Conservation (phyloP, 768 basidiomycete species). For the Calvatia gigantea region DNA sequence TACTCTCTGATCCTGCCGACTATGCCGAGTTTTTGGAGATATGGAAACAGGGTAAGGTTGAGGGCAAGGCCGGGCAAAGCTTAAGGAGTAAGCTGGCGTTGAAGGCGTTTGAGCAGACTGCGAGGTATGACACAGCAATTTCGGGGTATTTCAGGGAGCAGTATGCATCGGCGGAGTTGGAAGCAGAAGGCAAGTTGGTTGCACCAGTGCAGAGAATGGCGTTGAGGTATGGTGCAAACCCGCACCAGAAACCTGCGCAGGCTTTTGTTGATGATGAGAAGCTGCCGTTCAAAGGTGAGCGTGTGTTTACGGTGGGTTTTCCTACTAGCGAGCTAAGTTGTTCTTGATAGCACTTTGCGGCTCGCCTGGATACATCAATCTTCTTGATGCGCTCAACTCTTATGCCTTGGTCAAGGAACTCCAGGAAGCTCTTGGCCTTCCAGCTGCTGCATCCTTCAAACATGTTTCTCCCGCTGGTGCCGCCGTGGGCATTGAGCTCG, state of each 20-base stretch:
- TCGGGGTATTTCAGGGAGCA: conserved; percentile 95
- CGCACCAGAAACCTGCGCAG: conserved; percentile 98
- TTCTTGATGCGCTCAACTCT: conserved; percentile 95
- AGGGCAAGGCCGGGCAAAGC: conserved; percentile 65
- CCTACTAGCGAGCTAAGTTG: conserved; percentile 1
- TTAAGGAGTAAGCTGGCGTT: conserved; percentile 80
- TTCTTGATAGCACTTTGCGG: conserved; percentile 73
- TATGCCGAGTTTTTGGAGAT: conserved; percentile 79
- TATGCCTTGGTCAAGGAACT: conserved; percentile 95
- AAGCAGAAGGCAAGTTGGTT: conserved; percentile 56
- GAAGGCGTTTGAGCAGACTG: conserved; percentile 97
- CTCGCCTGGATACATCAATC: conserved; percentile 97
- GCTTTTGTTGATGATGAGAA: conserved; percentile 87
- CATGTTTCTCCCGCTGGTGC: conserved; percentile 98
- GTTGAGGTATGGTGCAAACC: conserved; percentile 94
- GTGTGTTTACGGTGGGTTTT: background rate
- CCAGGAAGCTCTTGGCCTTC: conserved; percentile 78
- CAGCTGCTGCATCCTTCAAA: conserved; percentile 98
- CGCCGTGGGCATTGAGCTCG: conserved; percentile 83
- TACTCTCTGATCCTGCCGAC: conserved; percentile 86
- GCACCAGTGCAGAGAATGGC: conserved; percentile 79
- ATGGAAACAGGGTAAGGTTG: conserved; percentile 64
- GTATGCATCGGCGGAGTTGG: conserved; percentile 80
- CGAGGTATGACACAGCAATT: conserved; percentile 93
- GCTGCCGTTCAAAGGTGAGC: conserved; percentile 88